Conservation (phyloP, 2,329 filamentous ascomycete species). For the Fusarium coffeatum region DNA sequence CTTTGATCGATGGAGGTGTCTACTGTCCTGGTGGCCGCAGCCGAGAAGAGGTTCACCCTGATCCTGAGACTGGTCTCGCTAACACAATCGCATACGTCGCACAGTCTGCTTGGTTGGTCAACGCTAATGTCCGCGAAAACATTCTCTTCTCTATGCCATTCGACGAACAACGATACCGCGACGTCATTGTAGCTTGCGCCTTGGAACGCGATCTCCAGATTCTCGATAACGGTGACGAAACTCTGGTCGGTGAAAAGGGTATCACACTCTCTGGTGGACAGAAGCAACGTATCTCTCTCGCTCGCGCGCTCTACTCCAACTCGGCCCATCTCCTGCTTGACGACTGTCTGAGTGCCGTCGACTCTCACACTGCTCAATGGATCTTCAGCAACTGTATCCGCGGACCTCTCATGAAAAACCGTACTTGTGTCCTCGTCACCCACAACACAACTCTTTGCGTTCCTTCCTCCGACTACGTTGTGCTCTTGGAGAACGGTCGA, state of each 20-base stretch:
- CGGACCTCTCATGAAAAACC: slow-evolving; percentile 86
- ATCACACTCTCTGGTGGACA: slow-evolving; percentile 97
- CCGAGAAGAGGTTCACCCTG: slow-evolving; percentile 83
- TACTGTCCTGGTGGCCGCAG: slow-evolving; percentile 87
- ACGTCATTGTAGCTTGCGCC: slow-evolving; percentile 91
- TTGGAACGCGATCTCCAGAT: slow-evolving; percentile 92
- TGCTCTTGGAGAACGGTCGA: slow-evolving; percentile 88
- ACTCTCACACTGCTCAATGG: slow-evolving; percentile 97
- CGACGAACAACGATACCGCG: slow-evolving; percentile 84
- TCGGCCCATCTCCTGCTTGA: slow-evolving; percentile 91
- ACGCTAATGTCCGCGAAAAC: slow-evolving; percentile 94
- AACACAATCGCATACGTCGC: slow-evolving; percentile 97
- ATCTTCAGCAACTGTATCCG: slow-evolving; percentile 95
- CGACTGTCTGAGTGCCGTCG: slow-evolving; percentile 95
- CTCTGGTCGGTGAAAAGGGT: slow-evolving; percentile 94
- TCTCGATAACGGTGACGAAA: slow-evolving; percentile 91
- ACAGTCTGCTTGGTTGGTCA: slow-evolving; percentile 96
- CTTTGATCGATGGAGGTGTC: slow-evolving; percentile 80
- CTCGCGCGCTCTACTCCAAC: slow-evolving; percentile 96
- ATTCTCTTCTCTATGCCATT: slow-evolving; percentile 88
- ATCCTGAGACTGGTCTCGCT: slow-evolving; percentile 86
- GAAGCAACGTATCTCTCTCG: slow-evolving; percentile 96
- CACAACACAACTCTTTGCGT: slow-evolving; percentile 93
- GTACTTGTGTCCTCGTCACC: slow-evolving; percentile 94
- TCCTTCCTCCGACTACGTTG: slow-evolving; percentile 81